A percentile compares a stretch with the other conserved stretches of the same genome.
phyloP scores from a whole-genome alignment of 139 green algal species.

The Chlorella sp. region DNA sequence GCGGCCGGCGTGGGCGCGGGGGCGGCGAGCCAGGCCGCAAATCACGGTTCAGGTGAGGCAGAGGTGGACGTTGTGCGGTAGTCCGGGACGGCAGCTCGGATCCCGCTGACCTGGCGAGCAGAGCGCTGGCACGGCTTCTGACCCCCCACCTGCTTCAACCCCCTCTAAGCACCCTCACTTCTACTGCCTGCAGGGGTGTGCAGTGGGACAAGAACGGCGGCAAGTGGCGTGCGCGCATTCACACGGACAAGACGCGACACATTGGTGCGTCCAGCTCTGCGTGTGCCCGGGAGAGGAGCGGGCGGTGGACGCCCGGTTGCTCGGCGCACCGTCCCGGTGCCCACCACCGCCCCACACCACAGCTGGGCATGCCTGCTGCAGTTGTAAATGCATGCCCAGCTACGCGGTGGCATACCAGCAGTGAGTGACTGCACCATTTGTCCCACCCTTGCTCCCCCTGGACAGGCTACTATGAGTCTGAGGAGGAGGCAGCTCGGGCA shows the following conservation, averaged over 20 bases:
- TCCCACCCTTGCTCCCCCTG: background rate
- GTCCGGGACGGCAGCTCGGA: background rate
- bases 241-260: slow-evolving; percentile 49
- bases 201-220: slow-evolving; percentile 37
- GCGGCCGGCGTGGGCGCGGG: background rate
- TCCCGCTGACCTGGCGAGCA: background rate
- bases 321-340: too few species aligned
- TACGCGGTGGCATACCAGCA: too few species aligned
- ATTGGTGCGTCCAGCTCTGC: slow-evolving; percentile 23
- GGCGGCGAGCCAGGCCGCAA: background rate
- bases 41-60: background rate
- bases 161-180: background rate
- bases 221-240: slow-evolving; percentile 47
- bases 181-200: slow-evolving; percentile 34
- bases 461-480: slow-evolving; percentile 38
- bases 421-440: too few species aligned
- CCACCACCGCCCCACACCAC: too few species aligned
- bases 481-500: slow-evolving; percentile 37
- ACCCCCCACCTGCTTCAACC: background rate
- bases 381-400: background rate
- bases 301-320: too few species aligned
- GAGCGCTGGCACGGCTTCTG: too few species aligned
- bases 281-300: background rate
- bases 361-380: background rate
- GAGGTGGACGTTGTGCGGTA: background rate